Evolutionary conservation across 306 rosid genomes (phyloP).

Genomic region (Geum urbanum): DNA sequence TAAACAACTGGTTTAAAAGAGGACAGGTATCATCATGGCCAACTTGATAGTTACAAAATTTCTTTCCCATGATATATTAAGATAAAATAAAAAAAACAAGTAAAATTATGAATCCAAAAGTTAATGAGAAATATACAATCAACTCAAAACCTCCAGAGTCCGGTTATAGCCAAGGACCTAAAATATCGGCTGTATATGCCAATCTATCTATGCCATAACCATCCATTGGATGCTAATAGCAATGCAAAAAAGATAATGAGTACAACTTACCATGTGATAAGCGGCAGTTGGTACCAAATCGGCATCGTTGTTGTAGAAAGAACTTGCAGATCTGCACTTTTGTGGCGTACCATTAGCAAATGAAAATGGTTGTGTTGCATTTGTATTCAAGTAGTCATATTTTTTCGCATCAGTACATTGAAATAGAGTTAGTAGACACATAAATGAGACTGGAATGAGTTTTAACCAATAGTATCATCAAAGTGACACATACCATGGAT

Average conservation of each 20-base stretch:
- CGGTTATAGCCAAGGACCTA: background rate
- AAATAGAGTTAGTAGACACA: too few species aligned
- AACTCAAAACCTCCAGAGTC: background rate
- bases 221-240: slow-evolving; percentile 12
- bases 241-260: slow-evolving; percentile 20
- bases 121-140: background rate
- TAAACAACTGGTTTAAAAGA: background rate
- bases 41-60: background rate
- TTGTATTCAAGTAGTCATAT: background rate
- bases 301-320: slow-evolving; percentile 88
- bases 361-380: slow-evolving; percentile 31
- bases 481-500: background rate
- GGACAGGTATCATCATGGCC: background rate
- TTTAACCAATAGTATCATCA: background rate
- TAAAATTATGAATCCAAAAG: background rate
- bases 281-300: slow-evolving; percentile 89
- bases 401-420: background rate
- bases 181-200: background rate
- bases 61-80: background rate
- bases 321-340: slow-evolving; percentile 99
- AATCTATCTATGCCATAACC: slow-evolving; percentile 24
- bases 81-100: background rate
- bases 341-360: slow-evolving; percentile 60
- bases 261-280: slow-evolving; percentile 87
- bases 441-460: background rate